These are phyloP conservation scores for Nymphaea thermarum DNA, from an alignment of 164 flowering plant species.

Conservation along the genomic window DNA sequence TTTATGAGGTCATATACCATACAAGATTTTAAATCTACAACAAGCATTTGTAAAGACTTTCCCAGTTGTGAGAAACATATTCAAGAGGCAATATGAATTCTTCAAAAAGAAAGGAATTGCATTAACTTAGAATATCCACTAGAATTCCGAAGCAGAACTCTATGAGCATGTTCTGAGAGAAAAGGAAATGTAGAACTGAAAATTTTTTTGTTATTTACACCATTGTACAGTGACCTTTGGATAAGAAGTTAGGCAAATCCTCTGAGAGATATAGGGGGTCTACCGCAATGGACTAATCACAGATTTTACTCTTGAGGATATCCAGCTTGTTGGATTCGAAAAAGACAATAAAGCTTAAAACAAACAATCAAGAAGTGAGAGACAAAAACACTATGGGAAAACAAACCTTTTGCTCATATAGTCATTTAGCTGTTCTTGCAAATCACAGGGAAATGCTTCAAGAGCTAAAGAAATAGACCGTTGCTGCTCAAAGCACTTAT, in stretches of 20 bases:
- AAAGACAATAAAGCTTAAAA: neutral
- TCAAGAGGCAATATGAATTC: neutral
- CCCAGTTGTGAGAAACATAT: neutral
- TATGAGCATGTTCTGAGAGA: no score
- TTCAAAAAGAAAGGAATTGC: neutral
- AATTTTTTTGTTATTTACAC: no score
- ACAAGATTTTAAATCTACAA: neutral
- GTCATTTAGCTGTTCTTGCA: conserved; percentile 67
- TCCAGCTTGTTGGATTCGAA: neutral
- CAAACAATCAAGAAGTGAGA: neutral
- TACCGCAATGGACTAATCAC: neutral
- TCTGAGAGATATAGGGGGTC: neutral
- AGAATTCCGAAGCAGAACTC: no score
- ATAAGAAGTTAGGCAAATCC: neutral
- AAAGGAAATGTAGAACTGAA: no score
- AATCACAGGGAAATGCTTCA: conserved; percentile 71
- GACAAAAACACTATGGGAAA: no score
- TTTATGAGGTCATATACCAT: neutral
- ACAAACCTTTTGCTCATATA: conserved; percentile 57
- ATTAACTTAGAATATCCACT: neutral
- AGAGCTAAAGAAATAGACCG: conserved; percentile 56
- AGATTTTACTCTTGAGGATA: no score
- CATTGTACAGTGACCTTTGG: neutral
- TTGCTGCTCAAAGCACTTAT: conserved; percentile 49
- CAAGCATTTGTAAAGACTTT: neutral